Base-by-base conservation (phyloP, 768 basidiomycete genomes). In the Fomitopsis serialis region DNA sequence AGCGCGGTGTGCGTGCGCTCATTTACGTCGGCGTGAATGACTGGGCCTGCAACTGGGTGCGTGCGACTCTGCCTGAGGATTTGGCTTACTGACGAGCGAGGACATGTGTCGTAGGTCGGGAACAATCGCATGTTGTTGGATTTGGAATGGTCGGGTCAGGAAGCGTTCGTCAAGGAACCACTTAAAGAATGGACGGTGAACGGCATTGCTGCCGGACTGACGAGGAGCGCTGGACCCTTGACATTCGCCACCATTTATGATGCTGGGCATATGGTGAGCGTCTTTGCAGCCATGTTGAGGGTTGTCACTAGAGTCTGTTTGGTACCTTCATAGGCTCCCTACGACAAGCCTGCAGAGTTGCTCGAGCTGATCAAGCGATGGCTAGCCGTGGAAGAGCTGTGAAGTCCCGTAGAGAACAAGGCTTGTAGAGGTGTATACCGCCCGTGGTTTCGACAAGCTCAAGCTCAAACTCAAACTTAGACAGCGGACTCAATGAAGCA, bases 201-300 rank as follows among this genome's bases (percentile, higher is more conserved):
- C 45, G 82, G 79, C 1, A 62, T 74, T 48, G 63, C 64, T 7
- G 85, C 75, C 0, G 87, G 87, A 2, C 68, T 71, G 58, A 80
- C 78, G 34, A 78, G 82, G 60, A 74, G 71, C 45, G 74, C 74
- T n/a, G 75, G 73, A 4, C 78, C 78, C 10, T 67, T 92, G 50
- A 86, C 83, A 11, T 87, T 81, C 64, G 78, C 75, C 7, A 85
- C 79, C 0, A 70, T 87, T 42, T 68, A 76, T 36, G 84, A 75
- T 10, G 87, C 85, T 15, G 88, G 88, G 17, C 88, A 90, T 70
- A 86, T 86, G 84, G 85, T 85, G 42, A 35, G 58, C 11, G 6
- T 15, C 40, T 32, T 24, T 25, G 22, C 25, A 35, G n/a, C n/a
- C n/a, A n/a, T n/a, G n/a, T n/a, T n/a, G n/a, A n/a, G n/a, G n/a